Percentiles rank a stretch among this genome's conserved stretches.
These are phyloP conservation scores for Ceriops zippeliana DNA, from an alignment of 345 rosid species.

Conservation along the genomic window DNA sequence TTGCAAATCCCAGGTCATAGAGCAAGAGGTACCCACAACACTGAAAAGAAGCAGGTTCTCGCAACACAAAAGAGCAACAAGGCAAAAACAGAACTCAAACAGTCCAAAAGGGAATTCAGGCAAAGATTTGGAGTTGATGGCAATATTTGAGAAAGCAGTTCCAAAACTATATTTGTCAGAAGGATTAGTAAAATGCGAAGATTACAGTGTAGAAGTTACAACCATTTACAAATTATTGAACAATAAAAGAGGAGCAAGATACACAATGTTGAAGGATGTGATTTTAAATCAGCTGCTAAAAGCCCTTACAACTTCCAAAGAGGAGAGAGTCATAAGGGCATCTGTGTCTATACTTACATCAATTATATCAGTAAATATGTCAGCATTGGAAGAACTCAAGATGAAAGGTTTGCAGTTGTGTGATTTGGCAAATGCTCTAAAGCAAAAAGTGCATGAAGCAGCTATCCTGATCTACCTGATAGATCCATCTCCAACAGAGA, in stretches of 20 bases:
- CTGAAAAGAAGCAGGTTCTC: conserved; percentile 16
- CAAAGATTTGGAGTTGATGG: conserved; percentile 44
- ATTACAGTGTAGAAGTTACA: conserved; percentile 58
- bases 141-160: conserved; percentile 51
- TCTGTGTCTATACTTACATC: conserved; percentile 62
- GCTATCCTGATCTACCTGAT: conserved; percentile 68
- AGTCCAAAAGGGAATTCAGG: conserved; percentile 19
- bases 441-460: conserved; percentile 77
- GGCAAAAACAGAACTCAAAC: conserved; percentile 23
- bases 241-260: conserved; percentile 55
- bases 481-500: conserved; percentile 80
- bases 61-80: conserved; percentile 22
- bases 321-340: conserved; percentile 61
- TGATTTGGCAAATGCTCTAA: conserved; percentile 66
- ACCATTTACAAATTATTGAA: conserved; percentile 61
- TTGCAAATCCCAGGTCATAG: conserved; percentile 35
- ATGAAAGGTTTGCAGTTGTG: conserved; percentile 56
- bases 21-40: conserved; percentile 35
- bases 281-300: conserved; percentile 64
- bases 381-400: conserved; percentile 63
- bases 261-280: conserved; percentile 59
- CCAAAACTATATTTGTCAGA: conserved; percentile 47
- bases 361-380: conserved; percentile 50
- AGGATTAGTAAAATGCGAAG: conserved; percentile 47
- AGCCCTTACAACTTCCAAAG: conserved; percentile 69